phyloP scores from a whole-genome alignment of 2,329 filamentous ascomycete genomes.

The Dactylellina haptotyla region DNA sequence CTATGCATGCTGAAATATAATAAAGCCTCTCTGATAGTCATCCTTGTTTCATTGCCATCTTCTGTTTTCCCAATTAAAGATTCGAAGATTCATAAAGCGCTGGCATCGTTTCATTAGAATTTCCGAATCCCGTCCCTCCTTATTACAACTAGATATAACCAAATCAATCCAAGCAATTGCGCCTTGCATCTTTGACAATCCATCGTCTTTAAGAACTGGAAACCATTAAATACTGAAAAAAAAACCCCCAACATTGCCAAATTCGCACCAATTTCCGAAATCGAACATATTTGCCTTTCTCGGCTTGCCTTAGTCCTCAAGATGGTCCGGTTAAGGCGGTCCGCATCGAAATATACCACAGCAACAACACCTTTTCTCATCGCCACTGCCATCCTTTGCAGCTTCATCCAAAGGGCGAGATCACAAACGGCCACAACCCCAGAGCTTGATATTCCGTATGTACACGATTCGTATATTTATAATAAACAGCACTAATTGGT shows the following conservation, averaged over 20 bases:
- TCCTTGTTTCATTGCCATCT: neutral
- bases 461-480: neutral
- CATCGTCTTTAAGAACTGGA: no score
- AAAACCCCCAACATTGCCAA: neutral
- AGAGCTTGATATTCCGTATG: conserved; percentile 43
- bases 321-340: conserved; percentile 10
- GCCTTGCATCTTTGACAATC: neutral
- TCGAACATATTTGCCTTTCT: no score
- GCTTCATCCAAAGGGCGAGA: conserved; percentile 16
- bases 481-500: neutral
- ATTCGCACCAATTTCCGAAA: no score
- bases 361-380: conserved; percentile 42
- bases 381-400: neutral
- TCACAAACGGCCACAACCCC: conserved; percentile 37
- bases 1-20: neutral
- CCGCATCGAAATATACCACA: conserved; percentile 36
- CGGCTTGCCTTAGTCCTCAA: neutral
- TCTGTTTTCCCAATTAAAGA: neutral
- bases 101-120: conserved; percentile 37
- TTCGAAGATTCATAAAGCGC: conserved; percentile 28
- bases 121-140: conserved; percentile 21
- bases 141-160: neutral
- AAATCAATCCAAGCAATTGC: neutral
- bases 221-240: neutral
- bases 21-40: neutral